Evolutionary conservation across 345 rosid genomes (phyloP).

Genomic region (Salix caprea): DNA sequence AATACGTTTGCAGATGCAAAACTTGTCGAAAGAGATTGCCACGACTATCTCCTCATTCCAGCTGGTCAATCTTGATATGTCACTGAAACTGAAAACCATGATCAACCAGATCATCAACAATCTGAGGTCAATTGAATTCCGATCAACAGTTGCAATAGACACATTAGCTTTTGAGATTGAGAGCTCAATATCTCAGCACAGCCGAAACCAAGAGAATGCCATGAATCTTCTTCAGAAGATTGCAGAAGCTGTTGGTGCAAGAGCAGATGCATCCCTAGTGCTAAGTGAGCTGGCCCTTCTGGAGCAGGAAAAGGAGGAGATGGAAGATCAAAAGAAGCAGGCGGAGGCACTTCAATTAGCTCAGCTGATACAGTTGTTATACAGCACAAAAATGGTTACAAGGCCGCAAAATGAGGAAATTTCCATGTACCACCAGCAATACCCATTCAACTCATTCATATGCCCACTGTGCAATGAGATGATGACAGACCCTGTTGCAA

Average conservation of each 20-base stretch:
- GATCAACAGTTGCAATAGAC: slow-evolving; percentile 19
- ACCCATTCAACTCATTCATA: slow-evolving; percentile 31
- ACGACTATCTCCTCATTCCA: slow-evolving; percentile 39
- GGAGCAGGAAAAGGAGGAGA: slow-evolving; percentile 42
- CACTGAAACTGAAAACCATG: slow-evolving; percentile 32
- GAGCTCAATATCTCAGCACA: slow-evolving; percentile 21
- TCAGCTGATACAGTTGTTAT: slow-evolving; percentile 38
- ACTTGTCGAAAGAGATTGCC: slow-evolving; percentile 42
- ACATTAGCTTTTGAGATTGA: slow-evolving; percentile 37
- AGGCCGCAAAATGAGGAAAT: slow-evolving; percentile 23
- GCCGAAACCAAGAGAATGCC: slow-evolving; percentile 27
- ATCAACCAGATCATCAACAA: slow-evolving; percentile 15
- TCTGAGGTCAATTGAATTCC: slow-evolving; percentile 36
- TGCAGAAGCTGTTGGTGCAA: slow-evolving; percentile 41
- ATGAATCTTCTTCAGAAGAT: slow-evolving; percentile 38
- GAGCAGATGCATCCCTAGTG: slow-evolving; percentile 25
- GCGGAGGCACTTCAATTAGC: slow-evolving; percentile 48
- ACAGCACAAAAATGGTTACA: slow-evolving; percentile 34
- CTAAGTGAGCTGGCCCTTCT: slow-evolving; percentile 37
- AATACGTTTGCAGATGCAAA: slow-evolving; percentile 27
- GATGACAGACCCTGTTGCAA: slow-evolving; percentile 49
- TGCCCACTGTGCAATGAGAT: slow-evolving; percentile 44
- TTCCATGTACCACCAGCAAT: slow-evolving; percentile 13
- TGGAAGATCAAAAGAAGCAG: slow-evolving; percentile 48
- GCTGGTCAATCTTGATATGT: slow-evolving; percentile 37